These are phyloP conservation scores for Fusarium coffeatum DNA, from an alignment of 2,329 filamentous ascomycete species.

Conservation along the genomic window DNA sequence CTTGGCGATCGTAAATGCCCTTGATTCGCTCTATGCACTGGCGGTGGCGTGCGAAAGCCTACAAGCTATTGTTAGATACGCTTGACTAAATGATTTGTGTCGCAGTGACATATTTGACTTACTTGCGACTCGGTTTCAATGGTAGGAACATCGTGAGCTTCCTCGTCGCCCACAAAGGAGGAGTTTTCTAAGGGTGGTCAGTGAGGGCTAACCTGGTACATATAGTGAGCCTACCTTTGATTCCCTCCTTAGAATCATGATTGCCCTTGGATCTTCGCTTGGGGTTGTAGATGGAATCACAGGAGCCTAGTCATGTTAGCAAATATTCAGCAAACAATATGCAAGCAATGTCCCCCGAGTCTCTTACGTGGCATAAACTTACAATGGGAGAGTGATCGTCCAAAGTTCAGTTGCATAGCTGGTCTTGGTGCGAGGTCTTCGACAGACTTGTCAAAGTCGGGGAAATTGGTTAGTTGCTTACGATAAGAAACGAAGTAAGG, in stretches of 20 bases:
- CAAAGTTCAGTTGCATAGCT: background rate
- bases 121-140: background rate
- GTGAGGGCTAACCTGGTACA: background rate
- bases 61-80: background rate
- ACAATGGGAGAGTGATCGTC: background rate
- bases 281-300: background rate
- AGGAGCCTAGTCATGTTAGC: background rate
- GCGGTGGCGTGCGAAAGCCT: conserved; percentile 7
- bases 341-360: background rate
- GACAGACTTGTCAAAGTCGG: conserved; percentile 1
- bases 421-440: background rate
- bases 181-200: conserved; percentile 19
- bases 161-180: background rate
- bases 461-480: background rate
- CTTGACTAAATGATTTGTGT: background rate
- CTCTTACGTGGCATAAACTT: conserved; percentile 7
- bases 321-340: background rate
- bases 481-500: background rate
- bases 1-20: background rate
- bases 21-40: background rate
- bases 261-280: background rate
- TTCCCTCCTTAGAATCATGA: background rate
- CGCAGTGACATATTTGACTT: background rate
- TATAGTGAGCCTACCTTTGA: background rate
- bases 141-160: background rate